phyloP scores from a whole-genome alignment of 768 basidiomycete genomes.

The Phlebiopsis gigantea region DNA sequence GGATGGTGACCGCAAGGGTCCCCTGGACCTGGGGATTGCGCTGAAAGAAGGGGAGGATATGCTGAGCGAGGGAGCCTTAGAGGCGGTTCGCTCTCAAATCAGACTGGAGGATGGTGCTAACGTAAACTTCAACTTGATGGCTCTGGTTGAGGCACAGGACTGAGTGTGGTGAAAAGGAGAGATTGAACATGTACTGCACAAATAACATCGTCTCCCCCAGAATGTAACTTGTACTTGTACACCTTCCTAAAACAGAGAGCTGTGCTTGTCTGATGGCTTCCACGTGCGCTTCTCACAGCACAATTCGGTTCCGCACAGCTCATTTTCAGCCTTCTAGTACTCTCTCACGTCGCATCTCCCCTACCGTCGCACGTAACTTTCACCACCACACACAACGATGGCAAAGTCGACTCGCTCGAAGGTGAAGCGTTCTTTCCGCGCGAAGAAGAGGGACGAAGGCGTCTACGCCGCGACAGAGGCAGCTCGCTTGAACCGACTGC shows the following conservation, averaged over 20 bases:
- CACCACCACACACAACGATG: constrained; percentile 36
- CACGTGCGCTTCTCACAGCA: background rate
- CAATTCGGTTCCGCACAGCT: background rate
- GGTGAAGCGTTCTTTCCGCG: constrained; percentile 70
- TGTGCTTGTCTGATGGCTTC: background rate
- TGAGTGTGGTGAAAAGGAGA: background rate
- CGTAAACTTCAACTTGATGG: constrained; percentile 2
- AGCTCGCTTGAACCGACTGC: constrained; percentile 68
- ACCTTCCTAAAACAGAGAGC: background rate
- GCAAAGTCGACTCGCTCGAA: constrained; percentile 84
- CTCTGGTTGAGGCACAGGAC: background rate
- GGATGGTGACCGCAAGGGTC: constrained; percentile 9
- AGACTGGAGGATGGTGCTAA: background rate
- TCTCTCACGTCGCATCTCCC: background rate
- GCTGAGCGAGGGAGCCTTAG: constrained; percentile 4
- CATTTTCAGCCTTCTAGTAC: background rate
- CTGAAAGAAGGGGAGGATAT: constrained; percentile 8
- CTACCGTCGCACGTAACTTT: background rate
- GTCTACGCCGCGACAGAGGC: constrained; percentile 76
- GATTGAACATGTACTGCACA: background rate
- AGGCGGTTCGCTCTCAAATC: constrained; percentile 1
- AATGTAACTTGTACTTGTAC: background rate
- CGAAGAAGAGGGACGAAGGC: constrained; percentile 68
- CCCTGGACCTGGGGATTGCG: constrained; percentile 4
- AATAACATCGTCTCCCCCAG: background rate